A percentile compares a stretch with the other conserved stretches of the same genome.
These are phyloP conservation scores for Colletotrichum truncatum DNA, from an alignment of 2,329 filamentous ascomycete genomes.

Conservation along the genomic window DNA sequence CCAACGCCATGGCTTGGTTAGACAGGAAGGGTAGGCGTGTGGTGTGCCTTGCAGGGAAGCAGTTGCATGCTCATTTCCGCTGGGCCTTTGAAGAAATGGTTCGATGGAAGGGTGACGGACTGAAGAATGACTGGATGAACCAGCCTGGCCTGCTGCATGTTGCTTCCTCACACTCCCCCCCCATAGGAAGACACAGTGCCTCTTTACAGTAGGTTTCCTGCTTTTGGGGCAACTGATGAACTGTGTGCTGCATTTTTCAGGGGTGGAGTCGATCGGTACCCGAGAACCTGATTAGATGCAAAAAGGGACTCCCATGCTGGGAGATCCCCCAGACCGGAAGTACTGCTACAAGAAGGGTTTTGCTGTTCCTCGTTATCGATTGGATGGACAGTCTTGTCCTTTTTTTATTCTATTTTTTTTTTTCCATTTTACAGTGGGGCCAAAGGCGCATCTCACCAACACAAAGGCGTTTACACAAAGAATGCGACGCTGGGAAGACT, in stretches of 20 bases:
- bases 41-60: slow-evolving; percentile 1
- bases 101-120: neutral
- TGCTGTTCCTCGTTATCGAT: neutral
- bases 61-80: neutral
- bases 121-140: neutral
- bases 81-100: neutral
- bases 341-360: neutral
- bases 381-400: neutral
- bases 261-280: neutral
- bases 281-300: slow-evolving; percentile 20
- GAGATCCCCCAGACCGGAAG: neutral
- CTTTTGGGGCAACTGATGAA: neutral
- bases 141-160: neutral
- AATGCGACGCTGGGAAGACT: neutral
- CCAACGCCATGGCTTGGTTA: neutral
- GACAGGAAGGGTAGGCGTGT: neutral
- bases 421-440: neutral
- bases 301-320: neutral
- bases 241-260: neutral
- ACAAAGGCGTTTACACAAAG: neutral
- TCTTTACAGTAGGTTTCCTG: too few species aligned
- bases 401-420: too few species aligned
- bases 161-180: neutral
- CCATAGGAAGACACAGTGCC: too few species aligned
- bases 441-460: slow-evolving; percentile 7